Percentiles rank a stretch among this genome's conserved stretches.
phyloP scores from a whole-genome alignment of 805 yeast genomes.

The Kluyveromyces siamensis region DNA sequence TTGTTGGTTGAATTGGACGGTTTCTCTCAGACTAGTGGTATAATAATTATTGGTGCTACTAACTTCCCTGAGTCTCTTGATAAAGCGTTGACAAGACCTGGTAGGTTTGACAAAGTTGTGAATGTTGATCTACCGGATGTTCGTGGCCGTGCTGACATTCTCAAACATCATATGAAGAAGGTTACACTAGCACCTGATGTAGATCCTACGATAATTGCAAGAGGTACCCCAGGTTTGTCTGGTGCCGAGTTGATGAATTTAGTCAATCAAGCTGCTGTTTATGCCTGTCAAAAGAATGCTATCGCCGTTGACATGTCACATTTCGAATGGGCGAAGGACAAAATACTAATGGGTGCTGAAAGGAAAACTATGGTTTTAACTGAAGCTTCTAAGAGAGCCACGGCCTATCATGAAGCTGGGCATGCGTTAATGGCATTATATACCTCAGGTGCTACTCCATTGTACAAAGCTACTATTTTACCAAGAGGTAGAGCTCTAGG shows the following conservation, averaged over 20 bases:
- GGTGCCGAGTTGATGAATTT: constrained; percentile 96
- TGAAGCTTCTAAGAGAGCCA: constrained; percentile 84
- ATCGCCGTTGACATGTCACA: constrained; percentile 83
- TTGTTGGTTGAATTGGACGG: constrained; percentile 94
- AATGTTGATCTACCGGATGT: constrained; percentile 96
- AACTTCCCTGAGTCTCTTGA: constrained; percentile 96
- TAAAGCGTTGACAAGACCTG: constrained; percentile 96
- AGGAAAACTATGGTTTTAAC: constrained; percentile 96
- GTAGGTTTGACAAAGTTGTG: constrained; percentile 93
- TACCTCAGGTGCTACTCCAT: constrained; percentile 88
- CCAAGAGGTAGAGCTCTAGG: constrained; percentile 98
- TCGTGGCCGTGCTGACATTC: constrained; percentile 89
- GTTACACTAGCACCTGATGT: constrained; percentile 80
- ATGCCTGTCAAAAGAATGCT: constrained; percentile 90
- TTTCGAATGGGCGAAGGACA: constrained; percentile 98
- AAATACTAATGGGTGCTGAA: constrained; percentile 96
- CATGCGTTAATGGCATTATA: constrained; percentile 97
- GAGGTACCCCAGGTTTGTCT: constrained; percentile 97
- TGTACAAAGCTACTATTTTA: constrained; percentile 92
- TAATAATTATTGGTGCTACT: constrained; percentile 95
- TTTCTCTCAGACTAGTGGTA: constrained; percentile 83
- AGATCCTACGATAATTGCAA: constrained; percentile 81
- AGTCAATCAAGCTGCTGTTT: constrained; percentile 96
- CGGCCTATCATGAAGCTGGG: constrained; percentile 99
- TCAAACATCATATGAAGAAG: constrained; percentile 84